Base-by-base conservation (phyloP, 2,329 filamentous ascomycete genomes). In the Aspergillus amoenus region DNA sequence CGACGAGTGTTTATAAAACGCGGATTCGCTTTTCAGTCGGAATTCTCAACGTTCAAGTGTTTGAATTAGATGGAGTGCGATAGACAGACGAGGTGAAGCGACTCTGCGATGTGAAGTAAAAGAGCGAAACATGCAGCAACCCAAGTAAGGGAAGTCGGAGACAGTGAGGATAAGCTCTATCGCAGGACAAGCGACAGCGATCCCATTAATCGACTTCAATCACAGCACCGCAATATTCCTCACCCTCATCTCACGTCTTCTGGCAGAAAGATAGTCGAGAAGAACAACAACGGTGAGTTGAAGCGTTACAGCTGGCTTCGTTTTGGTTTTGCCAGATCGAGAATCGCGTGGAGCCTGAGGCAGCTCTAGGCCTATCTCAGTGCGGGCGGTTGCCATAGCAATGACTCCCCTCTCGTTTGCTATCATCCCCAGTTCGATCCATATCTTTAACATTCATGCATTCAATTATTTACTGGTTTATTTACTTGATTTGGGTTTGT, bases 311-410 rank as follows among this genome's bases (percentile, higher is more conserved):
- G 42, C 27, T 42, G 55, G 39, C 32, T 47, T 60, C 58, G 66
- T 68, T 68, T 65, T 60, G 64, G 51, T 66, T 66, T 67, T 68
- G 27, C 65, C 66, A 41, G 41, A 63, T 66, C 48, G 43, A 65
- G 66, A n/a, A 52, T 59, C n/a, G 47, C 3, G 39, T 4, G 13
- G 17, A 41, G 63, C 62, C 64, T 66, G 32, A 66, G 64, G 63
- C 62, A 52, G 55, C 32, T 24, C 45, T 37, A 39, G 55, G 41
- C 47, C 43, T 34, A 47, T 50, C 46, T 42, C 34, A 41, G 52
- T 39, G 44, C 22, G 22, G 30, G 2, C 37, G 47, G 68, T 71
- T 71, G 67, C 68, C 64, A 70, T 66, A 59, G 68, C 68, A 67
- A 70, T 69, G 24, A 21, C 21, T 27, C 13, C 13, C 34, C n/a